Conservation (phyloP, 345 rosid genomes). For the Populus pruinosa region DNA sequence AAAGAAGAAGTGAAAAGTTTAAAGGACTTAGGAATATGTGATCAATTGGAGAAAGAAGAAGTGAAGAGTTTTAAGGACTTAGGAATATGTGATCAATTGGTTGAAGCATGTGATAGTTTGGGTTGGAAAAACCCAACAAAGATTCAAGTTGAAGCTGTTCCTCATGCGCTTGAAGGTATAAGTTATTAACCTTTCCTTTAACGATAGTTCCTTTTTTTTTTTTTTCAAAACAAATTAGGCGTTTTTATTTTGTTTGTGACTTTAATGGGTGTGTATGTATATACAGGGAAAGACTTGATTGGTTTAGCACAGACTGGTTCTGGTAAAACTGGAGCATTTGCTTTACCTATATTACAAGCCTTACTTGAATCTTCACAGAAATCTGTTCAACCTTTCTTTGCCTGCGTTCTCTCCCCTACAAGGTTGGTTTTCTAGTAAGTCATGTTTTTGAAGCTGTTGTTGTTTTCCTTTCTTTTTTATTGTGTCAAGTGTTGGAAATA, state of each 20-base stretch:
- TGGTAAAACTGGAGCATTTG: conserved; percentile 96
- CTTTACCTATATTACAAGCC: conserved; percentile 79
- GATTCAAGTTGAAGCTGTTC: conserved; percentile 83
- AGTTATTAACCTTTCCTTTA: background rate
- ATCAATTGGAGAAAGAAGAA: conserved; percentile 62
- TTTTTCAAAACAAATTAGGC: no score
- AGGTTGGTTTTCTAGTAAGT: conserved; percentile 37
- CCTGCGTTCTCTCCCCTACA: conserved; percentile 89
- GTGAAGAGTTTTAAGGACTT: conserved; percentile 62
- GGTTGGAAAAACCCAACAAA: conserved; percentile 78
- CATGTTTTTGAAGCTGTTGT: background rate
- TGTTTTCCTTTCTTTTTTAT: background rate
- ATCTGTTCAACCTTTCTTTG: conserved; percentile 73
- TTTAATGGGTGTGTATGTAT: no score
- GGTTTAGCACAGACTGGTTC: conserved; percentile 96
- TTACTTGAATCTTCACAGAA: conserved; percentile 60
- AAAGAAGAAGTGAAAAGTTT: conserved; percentile 63
- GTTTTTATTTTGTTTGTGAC: no score
- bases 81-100: conserved; percentile 65
- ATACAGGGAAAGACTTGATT: conserved; percentile 76
- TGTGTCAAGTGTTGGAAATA: background rate
- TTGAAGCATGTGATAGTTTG: conserved; percentile 64
- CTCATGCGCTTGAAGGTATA: conserved; percentile 73
- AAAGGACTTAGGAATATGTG: conserved; percentile 64
- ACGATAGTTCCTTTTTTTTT: background rate